A percentile compares a stretch with the other conserved stretches of the same genome.
These are phyloP conservation scores for Rachicladosporium sp. DNA, from an alignment of 2,329 filamentous ascomycete genomes.

Conservation along the genomic window DNA sequence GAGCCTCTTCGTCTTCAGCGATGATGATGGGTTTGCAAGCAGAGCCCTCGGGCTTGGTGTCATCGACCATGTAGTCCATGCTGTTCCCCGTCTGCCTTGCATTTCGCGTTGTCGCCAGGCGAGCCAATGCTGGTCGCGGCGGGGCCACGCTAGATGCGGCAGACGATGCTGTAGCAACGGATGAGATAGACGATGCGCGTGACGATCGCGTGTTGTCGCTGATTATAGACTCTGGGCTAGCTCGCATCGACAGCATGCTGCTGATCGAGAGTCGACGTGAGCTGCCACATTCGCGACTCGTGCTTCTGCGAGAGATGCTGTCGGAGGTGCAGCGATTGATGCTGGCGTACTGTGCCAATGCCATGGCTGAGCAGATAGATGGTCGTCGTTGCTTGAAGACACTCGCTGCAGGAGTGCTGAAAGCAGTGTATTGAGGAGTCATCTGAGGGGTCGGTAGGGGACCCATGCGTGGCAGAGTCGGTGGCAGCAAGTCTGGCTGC, in stretches of 20 bases:
- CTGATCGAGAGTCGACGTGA: constrained; percentile 35
- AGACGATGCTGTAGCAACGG: constrained; percentile 34
- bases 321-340: constrained; percentile 45
- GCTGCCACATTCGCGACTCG: constrained; percentile 12
- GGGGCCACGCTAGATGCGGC: constrained; percentile 38
- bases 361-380: constrained; percentile 48
- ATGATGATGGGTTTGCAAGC: constrained; percentile 18
- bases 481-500: constrained; percentile 35
- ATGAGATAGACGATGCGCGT: constrained; percentile 43
- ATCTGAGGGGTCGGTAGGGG: constrained; percentile 51
- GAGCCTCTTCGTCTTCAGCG: constrained; percentile 14
- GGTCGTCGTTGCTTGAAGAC: constrained; percentile 38
- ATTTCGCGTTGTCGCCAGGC: constrained; percentile 41
- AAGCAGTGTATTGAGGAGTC: constrained; percentile 41
- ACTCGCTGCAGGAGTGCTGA: constrained; percentile 51
- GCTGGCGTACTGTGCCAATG: constrained; percentile 42
- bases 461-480: constrained; percentile 41
- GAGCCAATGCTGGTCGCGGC: constrained; percentile 33
- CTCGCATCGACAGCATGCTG: constrained; percentile 40
- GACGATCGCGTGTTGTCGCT: constrained; percentile 46
- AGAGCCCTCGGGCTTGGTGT: constrained; percentile 16
- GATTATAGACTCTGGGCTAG: constrained; percentile 51
- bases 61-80: constrained; percentile 8
- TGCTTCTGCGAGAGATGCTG: constrained; percentile 21
- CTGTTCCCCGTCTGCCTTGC: constrained; percentile 28